Base-by-base conservation (phyloP, 2,329 filamentous ascomycete species). In the Alternaria rosae region DNA sequence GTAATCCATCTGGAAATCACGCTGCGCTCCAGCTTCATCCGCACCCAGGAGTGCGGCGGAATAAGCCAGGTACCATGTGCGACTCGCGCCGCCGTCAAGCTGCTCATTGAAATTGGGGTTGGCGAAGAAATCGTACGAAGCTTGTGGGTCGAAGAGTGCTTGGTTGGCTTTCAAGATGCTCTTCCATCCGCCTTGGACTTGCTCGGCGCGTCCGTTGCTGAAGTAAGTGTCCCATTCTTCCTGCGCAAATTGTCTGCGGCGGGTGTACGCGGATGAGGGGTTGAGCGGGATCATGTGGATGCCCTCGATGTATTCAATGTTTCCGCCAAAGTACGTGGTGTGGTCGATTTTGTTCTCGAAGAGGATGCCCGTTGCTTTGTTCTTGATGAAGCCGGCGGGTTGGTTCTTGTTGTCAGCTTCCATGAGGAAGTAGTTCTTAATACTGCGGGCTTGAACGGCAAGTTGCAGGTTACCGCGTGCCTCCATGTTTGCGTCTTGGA, bases 331-430 rank as follows among this genome's bases (percentile, higher is more conserved):
- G 80, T 94, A 98, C 1, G 95, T 80, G 5, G 92, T 92, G 79
- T 98, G 94, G 78, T 99, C 93, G 59, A 94, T 86, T 80, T 99
- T 99, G 83, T 98, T 98, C 82, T 98, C 95, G 72, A 98, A 98
- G 12, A 97, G 78, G 5, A 90, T 89, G 9, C 87, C 87, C 3
- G 87, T 86, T 3, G 86, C 87, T 80, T 92, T 94, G 84, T 98
- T 99, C 50, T 85, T 88, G 65, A 94, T 89, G 75, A 97, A 97
- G 8, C 89, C 82, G 3, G 84, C 73, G 0, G 95, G 95, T 75
- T 97, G 88, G 47, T 89, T 86, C 26, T 81, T 84, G 79, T 97
- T 97, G 79, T 87, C 82, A 28, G 80, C 84, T 12, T 86, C 85
- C 83, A 97, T 91, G 30, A 97, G 86, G 82, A 97, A 98, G 82